Evolutionary conservation across 345 rosid species (phyloP).

Genomic region (Aethionema arabicum): DNA sequence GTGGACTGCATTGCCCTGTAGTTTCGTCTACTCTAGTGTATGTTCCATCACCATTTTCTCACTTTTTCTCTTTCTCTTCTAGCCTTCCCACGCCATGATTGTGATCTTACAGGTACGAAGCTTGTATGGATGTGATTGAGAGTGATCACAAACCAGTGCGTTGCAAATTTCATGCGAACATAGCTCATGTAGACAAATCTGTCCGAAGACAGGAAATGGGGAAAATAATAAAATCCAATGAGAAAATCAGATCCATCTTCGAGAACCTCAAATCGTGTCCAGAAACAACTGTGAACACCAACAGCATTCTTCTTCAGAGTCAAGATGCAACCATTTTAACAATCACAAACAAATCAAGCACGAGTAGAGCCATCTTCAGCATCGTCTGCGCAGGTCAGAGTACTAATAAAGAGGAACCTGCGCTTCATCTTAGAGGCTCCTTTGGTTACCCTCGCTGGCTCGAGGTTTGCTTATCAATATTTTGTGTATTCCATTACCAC

Average conservation of each 20-base stretch:
- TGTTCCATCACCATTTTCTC: conserved; percentile 22
- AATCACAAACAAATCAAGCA: conserved; percentile 61
- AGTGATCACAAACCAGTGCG: conserved; percentile 99
- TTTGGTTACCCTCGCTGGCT: conserved; percentile 92
- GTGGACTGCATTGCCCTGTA: conserved; percentile 80
- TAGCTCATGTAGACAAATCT: conserved; percentile 89
- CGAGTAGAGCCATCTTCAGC: conserved; percentile 58
- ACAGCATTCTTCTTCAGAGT: conserved; percentile 64
- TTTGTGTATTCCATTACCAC: background rate
- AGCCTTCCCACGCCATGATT: conserved; percentile 12
- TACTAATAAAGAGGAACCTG: conserved; percentile 38
- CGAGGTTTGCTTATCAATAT: conserved; percentile 53
- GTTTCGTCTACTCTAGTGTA: conserved; percentile 67
- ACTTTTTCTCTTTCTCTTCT: conserved; percentile 1
- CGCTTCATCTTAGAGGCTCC: conserved; percentile 57
- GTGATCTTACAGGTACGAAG: conserved; percentile 65
- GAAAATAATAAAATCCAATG: conserved; percentile 56
- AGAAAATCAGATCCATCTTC: conserved; percentile 49
- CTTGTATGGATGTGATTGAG: conserved; percentile 94
- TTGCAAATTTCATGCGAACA: conserved; percentile 70
- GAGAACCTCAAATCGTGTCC: conserved; percentile 61
- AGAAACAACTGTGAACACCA: conserved; percentile 59
- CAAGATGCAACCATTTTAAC: conserved; percentile 66
- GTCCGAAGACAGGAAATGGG: conserved; percentile 78
- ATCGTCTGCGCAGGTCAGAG: conserved; percentile 66